Evolutionary conservation across 2,329 filamentous ascomycete species (phyloP), one percentile per base, ranked within the genome.

Genomic region (Botrytis hyacinthi): DNA sequence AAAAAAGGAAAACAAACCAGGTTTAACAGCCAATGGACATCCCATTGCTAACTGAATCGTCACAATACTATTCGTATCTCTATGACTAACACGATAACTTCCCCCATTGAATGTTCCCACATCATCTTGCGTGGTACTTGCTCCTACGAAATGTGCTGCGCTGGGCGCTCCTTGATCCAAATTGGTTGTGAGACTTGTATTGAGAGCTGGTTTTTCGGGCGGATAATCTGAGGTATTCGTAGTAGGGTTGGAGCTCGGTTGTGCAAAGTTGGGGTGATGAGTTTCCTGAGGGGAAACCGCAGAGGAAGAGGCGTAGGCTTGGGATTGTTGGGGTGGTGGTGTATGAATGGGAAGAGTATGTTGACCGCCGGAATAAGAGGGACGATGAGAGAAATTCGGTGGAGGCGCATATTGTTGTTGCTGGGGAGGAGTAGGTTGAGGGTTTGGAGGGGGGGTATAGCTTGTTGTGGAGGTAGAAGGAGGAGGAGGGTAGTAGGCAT

Each of bases 51-150:
- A 84, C 82, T 98, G 95, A 35, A 98, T 83, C 0, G 95, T 98
- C 75, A 98, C 83, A 77, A 98, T 91, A 1, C 93, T 94, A 82
- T 98, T 99, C 74, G 90, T 91, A 82, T 98, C 94, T 35, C 96
- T 88, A 81, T 99, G 96, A 79, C 93, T 96, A 80, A 98, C 94
- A 61, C 96, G 88, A 81, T 95, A 99, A 80, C 93, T 95, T 20
- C 96, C 96, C 26, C 96, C 96, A 81, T 98, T 98, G 85, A 98
- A 99, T 0, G 92, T 96, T n/a, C 96, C 96, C 2, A 97, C 89
- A 78, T 97, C 95, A 82, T 98, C 96, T 44, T 89, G 85, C 0
- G 88, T 87, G 0, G 91, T 84, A 46, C 83, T 83, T 0, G 88
- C 89, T 44, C 92, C 93, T 9, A 86, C 81, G 76, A 95, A 94